These are phyloP conservation scores for Globisporangium rhizosaccharum DNA, from an alignment of 352 stramenopile genomes.

Conservation along the genomic window DNA sequence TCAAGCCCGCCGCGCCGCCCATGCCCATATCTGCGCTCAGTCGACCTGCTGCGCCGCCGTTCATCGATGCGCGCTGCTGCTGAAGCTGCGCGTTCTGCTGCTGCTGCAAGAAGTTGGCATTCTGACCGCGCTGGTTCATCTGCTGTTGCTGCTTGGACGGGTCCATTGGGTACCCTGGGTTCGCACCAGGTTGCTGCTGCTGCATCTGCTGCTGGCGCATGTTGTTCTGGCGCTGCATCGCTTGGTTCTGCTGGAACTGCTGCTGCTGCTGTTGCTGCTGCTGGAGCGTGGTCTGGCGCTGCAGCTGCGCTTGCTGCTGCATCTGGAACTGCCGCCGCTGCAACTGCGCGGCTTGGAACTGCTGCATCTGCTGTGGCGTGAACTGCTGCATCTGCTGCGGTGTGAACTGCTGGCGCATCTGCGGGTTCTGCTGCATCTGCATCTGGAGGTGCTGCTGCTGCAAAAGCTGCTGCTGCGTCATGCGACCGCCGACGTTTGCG, in stretches of 20 bases:
- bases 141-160: constrained; percentile 23
- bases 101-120: constrained; percentile 23
- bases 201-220: constrained; percentile 49
- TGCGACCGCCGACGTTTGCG: constrained; percentile 43
- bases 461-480: constrained; percentile 78
- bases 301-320: constrained; percentile 50
- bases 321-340: constrained; percentile 44
- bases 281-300: constrained; percentile 62
- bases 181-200: constrained; percentile 33
- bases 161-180: constrained; percentile 13
- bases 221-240: constrained; percentile 44
- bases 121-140: constrained; percentile 24
- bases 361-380: constrained; percentile 21
- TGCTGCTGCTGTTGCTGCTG: constrained; percentile 54
- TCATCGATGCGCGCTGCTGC: constrained; percentile 33
- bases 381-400: constrained; percentile 80
- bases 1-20: constrained; percentile 21
- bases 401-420: constrained; percentile 77
- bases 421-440: constrained; percentile 70
- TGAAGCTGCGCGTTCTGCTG: constrained; percentile 43
- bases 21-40: constrained; percentile 57
- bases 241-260: constrained; percentile 42
- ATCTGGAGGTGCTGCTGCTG: constrained; percentile 78
- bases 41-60: constrained; percentile 24
- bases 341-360: constrained; percentile 24